phyloP scores from a whole-genome alignment of 2,329 filamentous ascomycete genomes.

The Fusarium sp. region DNA sequence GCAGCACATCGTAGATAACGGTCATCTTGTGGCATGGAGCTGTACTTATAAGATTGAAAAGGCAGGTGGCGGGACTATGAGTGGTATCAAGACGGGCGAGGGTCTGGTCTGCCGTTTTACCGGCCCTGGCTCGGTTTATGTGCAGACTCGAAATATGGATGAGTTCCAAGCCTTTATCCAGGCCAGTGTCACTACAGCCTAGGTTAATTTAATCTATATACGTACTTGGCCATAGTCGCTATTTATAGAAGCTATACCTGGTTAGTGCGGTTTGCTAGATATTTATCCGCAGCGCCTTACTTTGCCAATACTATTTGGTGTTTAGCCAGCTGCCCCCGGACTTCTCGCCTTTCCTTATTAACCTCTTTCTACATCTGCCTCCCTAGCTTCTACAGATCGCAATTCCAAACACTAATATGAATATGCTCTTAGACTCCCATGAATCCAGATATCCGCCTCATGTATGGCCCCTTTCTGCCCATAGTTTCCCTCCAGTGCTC shows the following conservation, averaged over 20 bases:
- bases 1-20: neutral
- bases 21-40: neutral
- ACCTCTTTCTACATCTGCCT: neutral
- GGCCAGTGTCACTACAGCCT: neutral
- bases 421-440: neutral
- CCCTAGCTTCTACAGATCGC: neutral
- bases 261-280: neutral
- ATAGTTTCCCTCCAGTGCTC: neutral
- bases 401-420: neutral
- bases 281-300: neutral
- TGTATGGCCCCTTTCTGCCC: neutral
- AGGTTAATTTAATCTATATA: neutral
- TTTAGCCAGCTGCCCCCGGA: neutral
- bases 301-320: neutral
- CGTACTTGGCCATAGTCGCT: neutral
- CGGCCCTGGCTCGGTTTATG: neutral
- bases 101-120: neutral
- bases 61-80: neutral
- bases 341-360: neutral
- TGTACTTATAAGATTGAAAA: neutral
- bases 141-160: neutral
- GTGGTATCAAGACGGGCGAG: neutral
- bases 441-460: neutral
- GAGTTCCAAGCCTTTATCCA: neutral
- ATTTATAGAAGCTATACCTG: neutral